Conservation (phyloP, 108 stramenopile genomes). For the Cyclotella kingstonii region DNA sequence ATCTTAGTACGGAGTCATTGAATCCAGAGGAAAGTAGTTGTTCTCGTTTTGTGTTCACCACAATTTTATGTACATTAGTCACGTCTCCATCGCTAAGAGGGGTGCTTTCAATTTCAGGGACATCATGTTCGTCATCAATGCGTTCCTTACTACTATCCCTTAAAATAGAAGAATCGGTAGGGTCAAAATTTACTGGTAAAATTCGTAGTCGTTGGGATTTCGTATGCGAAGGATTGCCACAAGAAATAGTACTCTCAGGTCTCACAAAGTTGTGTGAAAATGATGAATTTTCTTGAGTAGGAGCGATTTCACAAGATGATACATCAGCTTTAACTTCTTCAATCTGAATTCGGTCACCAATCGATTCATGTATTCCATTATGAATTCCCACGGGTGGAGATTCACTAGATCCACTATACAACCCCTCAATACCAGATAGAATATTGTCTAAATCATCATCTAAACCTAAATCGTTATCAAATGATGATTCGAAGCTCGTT, state of each 20-base stretch:
- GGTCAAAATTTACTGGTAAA: neutral
- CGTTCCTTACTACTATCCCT: neutral
- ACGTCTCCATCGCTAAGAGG: constrained; percentile 21
- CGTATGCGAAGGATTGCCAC: neutral
- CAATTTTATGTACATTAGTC: constrained; percentile 11
- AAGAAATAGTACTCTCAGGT: neutral
- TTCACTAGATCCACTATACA: too few relatives aligned
- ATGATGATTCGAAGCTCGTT: neutral
- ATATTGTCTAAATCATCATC: constrained; percentile 21
- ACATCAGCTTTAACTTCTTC: too few relatives aligned
- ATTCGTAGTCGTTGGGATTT: neutral
- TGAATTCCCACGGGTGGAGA: neutral
- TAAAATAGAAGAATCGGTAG: neutral
- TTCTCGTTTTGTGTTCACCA: constrained; percentile 1
- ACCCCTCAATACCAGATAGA: constrained; percentile 17
- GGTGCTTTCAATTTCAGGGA: constrained; percentile 12
- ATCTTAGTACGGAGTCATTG: neutral
- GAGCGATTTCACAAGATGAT: too few relatives aligned
- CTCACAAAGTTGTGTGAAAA: neutral
- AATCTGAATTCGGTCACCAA: neutral
- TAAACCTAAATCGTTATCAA: neutral
- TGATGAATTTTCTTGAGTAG: neutral
- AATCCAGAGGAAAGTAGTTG: constrained; percentile 15
- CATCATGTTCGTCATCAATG: neutral
- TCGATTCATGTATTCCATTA: neutral